Conservation (phyloP, 2,329 filamentous ascomycete genomes). For the Xylariaceae sp. region DNA sequence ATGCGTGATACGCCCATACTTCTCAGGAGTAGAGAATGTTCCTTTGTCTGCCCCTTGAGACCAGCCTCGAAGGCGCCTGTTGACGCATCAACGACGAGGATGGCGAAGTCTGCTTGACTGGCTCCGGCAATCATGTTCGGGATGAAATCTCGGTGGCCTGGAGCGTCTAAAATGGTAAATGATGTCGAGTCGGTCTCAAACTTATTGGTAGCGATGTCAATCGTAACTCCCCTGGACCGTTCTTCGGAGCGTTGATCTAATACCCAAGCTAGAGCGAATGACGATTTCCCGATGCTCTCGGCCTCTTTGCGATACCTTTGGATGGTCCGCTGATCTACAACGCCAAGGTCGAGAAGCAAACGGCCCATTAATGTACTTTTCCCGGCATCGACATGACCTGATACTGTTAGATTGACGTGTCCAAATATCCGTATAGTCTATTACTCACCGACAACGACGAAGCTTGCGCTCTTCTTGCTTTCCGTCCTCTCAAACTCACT, state of each 20-base stretch:
- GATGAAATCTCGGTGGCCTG: conserved; percentile 92
- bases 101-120: conserved; percentile 91
- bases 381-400: conserved; percentile 93
- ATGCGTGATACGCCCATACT: conserved; percentile 87
- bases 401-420: conserved; percentile 6
- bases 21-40: conserved; percentile 83
- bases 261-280: conserved; percentile 95
- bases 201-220: conserved; percentile 91
- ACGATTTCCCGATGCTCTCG: conserved; percentile 86
- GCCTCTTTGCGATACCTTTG: conserved; percentile 87
- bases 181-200: conserved; percentile 84
- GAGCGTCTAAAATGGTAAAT: conserved; percentile 94
- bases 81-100: conserved; percentile 88
- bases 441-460: conserved; percentile 80
- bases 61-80: conserved; percentile 92
- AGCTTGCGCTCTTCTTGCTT: conserved; percentile 78
- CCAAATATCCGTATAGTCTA: background rate
- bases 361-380: conserved; percentile 98
- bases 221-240: conserved; percentile 83
- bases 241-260: conserved; percentile 91
- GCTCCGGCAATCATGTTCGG: conserved; percentile 99
- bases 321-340: conserved; percentile 82
- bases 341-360: conserved; percentile 82
- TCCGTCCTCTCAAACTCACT: conserved; percentile 73
- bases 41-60: conserved; percentile 86